Evolutionary conservation across 2,329 filamentous ascomycete genomes (phyloP), one percentile per base, ranked within the genome.

Genomic region (Tolypocladium tropicale): DNA sequence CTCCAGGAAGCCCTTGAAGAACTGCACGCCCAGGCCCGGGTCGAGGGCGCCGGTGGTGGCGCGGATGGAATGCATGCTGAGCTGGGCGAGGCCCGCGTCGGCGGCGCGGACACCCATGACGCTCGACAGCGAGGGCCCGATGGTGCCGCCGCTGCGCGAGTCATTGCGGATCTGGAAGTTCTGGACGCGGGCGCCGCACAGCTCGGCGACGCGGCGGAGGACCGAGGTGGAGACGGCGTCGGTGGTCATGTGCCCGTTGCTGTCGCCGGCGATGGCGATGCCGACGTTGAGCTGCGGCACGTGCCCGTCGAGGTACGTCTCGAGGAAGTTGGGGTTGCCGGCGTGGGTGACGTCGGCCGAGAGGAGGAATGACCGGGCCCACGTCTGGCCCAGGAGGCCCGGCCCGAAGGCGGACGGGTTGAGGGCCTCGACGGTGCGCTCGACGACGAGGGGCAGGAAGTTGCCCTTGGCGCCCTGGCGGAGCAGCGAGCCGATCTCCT

Each of bases 161-260:
- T 97, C 94, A 68, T 97, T 99, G 56, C 94, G 78, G 69, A 97
- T 97, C 78, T 95, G 91, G 79, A 97, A 97, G 6, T 88, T 77
- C 73, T 97, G 94, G 55, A 95, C 78, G 52, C 80, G 83, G 56
- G 83, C 83, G 53, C 78, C 89, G 59, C 78, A 81, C 57, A 89
- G 84, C 62, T 91, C 85, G 9, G 90, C 92, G 41, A 95, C 82
- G 30, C 89, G 82, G 62, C 86, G 83, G 37, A 97, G 76, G 58
- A 97, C 82, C 5, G 90, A 85, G 4, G 89, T 89, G 12, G 89
- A 94, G 21, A 96, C 84, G 55, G 86, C 84, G 68, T 97, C 92
- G 3, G 93, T 96, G 4, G 93, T 96, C 89, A 96, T 96, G 74
- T 97, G 90, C 5, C 90, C 94, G 67, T 96, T 96, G 53, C 85